phyloP scores from a whole-genome alignment of 2,329 filamentous ascomycete genomes.

The Fusarium sp. region DNA sequence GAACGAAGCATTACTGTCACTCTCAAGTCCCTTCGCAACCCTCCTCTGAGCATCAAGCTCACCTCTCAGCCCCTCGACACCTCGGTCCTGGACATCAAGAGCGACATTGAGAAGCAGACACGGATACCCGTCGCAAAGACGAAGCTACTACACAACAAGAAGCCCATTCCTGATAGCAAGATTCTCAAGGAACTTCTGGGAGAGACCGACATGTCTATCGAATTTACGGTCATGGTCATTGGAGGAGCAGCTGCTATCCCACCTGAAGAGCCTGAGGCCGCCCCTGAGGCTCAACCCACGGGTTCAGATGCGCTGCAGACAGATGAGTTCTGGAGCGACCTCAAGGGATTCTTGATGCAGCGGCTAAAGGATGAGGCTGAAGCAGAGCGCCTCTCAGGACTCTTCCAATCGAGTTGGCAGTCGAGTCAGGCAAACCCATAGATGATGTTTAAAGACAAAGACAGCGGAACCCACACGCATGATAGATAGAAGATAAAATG shows the following conservation, averaged over 20 bases:
- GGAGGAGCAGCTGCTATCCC: conserved; percentile 72
- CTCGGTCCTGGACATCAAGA: conserved; percentile 85
- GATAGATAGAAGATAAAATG: conserved; percentile 38
- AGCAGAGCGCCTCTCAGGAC: conserved; percentile 73
- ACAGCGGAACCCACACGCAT: conserved; percentile 33
- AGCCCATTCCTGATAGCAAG: conserved; percentile 85
- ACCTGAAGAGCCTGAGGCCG: conserved; percentile 58
- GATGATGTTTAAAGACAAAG: conserved; percentile 30
- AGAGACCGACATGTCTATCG: conserved; percentile 67
- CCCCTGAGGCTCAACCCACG: conserved; percentile 47
- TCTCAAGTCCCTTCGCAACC: conserved; percentile 84
- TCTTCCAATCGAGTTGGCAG: conserved; percentile 83
- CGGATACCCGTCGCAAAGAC: conserved; percentile 82
- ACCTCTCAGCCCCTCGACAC: conserved; percentile 75
- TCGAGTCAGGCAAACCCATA: conserved; percentile 56
- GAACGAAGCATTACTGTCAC: conserved; percentile 70
- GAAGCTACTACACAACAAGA: conserved; percentile 88
- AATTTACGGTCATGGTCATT: conserved; percentile 91
- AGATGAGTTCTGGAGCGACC: conserved; percentile 87
- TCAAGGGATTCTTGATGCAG: conserved; percentile 85
- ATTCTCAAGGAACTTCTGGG: conserved; percentile 80
- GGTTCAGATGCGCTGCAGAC: conserved; percentile 76
- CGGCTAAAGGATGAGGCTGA: conserved; percentile 79
- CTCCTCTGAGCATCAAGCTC: conserved; percentile 77
- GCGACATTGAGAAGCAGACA: conserved; percentile 74